Conservation (phyloP, 371 early-diverging fungal genomes). For the Actinomortierella ambigua region DNA sequence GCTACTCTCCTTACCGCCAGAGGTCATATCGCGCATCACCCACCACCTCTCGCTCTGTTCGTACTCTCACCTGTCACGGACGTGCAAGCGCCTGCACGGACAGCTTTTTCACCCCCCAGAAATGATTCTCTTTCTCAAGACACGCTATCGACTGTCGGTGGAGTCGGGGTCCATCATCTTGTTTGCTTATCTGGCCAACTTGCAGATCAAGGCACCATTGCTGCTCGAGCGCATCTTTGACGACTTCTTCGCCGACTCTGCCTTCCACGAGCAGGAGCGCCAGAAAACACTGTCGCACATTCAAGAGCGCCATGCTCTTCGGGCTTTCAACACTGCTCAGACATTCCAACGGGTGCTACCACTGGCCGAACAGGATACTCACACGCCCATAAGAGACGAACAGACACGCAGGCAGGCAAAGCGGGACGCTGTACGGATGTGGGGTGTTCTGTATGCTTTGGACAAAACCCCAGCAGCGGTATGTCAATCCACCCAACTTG, state of each 20-base stretch:
- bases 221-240: conserved; percentile 48
- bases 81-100: conserved; percentile 18
- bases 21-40: conserved; percentile 27
- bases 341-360: conserved; percentile 8
- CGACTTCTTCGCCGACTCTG: conserved; percentile 46
- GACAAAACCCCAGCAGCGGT: conserved; percentile 45
- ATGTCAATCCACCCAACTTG: conserved; percentile 5
- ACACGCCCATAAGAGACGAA: not conserved
- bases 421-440: conserved; percentile 45
- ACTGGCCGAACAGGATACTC: not conserved
- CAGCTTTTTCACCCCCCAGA: conserved; percentile 42
- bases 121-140: conserved; percentile 41
- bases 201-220: conserved; percentile 41
- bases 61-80: conserved; percentile 30
- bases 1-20: conserved; percentile 19
- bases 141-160: conserved; percentile 43
- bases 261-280: conserved; percentile 6
- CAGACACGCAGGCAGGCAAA: conserved; percentile 29
- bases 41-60: conserved; percentile 23
- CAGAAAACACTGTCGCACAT: conserved; percentile 11
- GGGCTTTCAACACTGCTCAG: conserved; percentile 9
- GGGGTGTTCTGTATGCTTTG: conserved; percentile 49
- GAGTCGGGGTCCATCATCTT: conserved; percentile 47
- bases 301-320: conserved; percentile 4
- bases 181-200: conserved; percentile 48